Evolutionary conservation across 2,329 filamentous ascomycete species (phyloP), one percentile per base, ranked within the genome.

Genomic region (Biscogniauxia mediterranea): DNA sequence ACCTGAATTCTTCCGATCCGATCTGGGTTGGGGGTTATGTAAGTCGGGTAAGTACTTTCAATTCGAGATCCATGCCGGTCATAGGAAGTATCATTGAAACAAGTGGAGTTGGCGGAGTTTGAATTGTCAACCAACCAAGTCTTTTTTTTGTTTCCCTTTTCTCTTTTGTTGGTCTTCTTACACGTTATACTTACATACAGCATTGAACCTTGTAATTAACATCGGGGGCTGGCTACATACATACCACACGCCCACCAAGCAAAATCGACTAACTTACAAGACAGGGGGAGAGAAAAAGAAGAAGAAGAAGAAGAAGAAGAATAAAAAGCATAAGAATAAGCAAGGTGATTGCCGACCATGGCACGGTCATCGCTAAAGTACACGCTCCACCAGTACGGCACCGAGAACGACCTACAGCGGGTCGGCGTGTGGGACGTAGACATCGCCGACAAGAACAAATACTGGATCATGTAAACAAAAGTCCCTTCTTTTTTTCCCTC

Each of bases 351-450:
- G 21, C 26, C 8, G 25, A 49, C 56, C 42, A 74, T 74, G 72
- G 70, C 70, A 1, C n/a, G n/a, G n/a, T 61, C 66, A 6, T 69
- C 70, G 13, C 69, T 73, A 20, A 62, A 65, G n/a, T 72, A 74
- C 54, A 63, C 66, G 9, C 60, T 69, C 21, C 64, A 71, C 38
- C 66, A 66, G n/a, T 74, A 74, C 57, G 72, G 65, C 21, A 23
- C 63, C 11, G 55, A 67, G 26, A 74, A 79, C 62, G 73, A 72
- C 57, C 78, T 81, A 26, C 81, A 83, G 68, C 75, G 70, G n/a
- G 68, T 82, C 50, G 78, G 75, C n/a, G 71, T 82, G 38, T 83
- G 81, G 81, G 71, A 77, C 52, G 55, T 68, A 8, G 69, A 71
- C 55, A 42, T 63, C 20, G 54, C 46, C 6, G 56, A 66, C 56